Evolutionary conservation across 257 asterid species (phyloP), one percentile per base, ranked within the genome.

Genomic region (Gynochthodes officinalis): DNA sequence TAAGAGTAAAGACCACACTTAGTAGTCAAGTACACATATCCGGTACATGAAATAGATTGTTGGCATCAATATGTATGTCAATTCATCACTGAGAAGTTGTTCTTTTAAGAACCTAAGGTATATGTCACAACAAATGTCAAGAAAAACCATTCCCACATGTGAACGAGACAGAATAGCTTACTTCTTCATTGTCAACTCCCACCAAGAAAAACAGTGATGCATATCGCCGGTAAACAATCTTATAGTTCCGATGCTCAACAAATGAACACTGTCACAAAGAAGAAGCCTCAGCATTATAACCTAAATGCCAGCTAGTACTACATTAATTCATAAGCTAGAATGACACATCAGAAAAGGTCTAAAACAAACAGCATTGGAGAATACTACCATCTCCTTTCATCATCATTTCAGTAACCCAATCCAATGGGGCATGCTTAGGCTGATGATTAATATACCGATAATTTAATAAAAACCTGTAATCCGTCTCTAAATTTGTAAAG

Each of bases 151-250:
- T 61, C 33, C 71, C 32, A 72, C 61, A 43, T 27, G 60, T 52
- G 11, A 42, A 69, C 37, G 73, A 6, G 70, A 49, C n/a, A 18
- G 78, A 40, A 74, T 33, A 67, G 78, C 96, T 86, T 84, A 92
- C 99, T 82, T 94, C 99, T 80, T 91, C 97, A 7, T 91, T 90
- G 88, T 94, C 99, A 73, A 94, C 99, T 76, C 99, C 99, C 78
- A 95, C 97, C 82, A 95, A 77, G 89, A 95, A 95, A 80, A 95
- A 95, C 6, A 95, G 64, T 0, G 99, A 91, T 6, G 99, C 99
- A 73, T 94, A 94, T 67, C 98, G 84, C 86, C 99, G 84, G 35
- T 91, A 94, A 33, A 95, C 91, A 59, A 92, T 82, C 84, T 93
- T 91, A 89, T 93, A 93, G 87, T 83, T 95, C 67, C 99, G 90